These are phyloP conservation scores for Cymodocea nodosa DNA, from an alignment of 116 monocot species.

Conservation along the genomic window DNA sequence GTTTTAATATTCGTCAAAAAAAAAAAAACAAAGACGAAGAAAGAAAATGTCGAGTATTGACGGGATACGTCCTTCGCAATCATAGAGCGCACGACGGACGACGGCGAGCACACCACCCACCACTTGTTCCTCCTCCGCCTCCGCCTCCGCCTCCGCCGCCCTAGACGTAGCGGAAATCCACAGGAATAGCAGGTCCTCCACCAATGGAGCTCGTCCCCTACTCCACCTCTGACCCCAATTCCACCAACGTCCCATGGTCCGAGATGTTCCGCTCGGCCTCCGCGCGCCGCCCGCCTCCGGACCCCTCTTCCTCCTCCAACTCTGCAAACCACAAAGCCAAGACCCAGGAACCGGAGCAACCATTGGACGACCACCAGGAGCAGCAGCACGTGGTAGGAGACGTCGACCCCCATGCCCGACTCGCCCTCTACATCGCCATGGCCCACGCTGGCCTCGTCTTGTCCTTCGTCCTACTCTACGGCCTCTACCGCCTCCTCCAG, in stretches of 20 bases:
- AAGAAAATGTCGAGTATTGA: no score
- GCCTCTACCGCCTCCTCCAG: constrained; percentile 42
- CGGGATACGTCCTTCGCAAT: no score
- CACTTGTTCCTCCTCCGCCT: background rate
- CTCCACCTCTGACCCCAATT: constrained; percentile 5
- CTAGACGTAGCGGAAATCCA: background rate
- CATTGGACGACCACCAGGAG: background rate
- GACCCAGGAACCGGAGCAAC: background rate
- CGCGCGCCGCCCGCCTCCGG: constrained; percentile 15
- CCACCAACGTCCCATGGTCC: constrained; percentile 29
- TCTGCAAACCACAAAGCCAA: background rate
- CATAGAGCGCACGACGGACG: no score
- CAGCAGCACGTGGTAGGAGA: no score
- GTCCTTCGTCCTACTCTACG: constrained; percentile 40
- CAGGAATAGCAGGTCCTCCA: background rate
- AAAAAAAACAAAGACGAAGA: no score
- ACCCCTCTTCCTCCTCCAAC: background rate
- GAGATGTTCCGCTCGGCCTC: constrained; percentile 77
- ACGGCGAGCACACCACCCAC: no score
- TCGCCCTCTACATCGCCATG: constrained; percentile 64
- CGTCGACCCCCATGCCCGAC: constrained; percentile 19
- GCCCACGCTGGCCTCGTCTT: constrained; percentile 55
- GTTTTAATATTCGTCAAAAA: no score
- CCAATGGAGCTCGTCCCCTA: constrained; percentile 1
- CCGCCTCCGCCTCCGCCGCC: background rate